phyloP scores from a whole-genome alignment of 805 yeast genomes.

The Wickerhamomyces bovis region DNA sequence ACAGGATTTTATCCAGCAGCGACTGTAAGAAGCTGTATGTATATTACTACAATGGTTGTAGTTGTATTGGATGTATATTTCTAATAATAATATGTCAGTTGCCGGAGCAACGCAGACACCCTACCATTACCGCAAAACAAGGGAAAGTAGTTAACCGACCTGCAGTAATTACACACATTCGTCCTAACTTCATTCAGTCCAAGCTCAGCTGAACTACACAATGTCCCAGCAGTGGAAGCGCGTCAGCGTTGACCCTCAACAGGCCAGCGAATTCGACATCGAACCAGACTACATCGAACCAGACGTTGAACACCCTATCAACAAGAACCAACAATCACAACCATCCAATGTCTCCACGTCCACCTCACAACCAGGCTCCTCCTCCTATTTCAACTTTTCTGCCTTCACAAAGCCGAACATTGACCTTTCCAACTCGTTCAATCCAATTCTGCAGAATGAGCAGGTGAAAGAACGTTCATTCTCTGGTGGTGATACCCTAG shows the following conservation, averaged over 20 bases:
- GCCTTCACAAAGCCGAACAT: constrained; percentile 25
- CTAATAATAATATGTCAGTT: no score
- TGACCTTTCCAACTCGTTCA: constrained; percentile 25
- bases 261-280: constrained; percentile 24
- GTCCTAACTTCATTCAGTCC: no score
- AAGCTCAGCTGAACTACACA: background rate
- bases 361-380: constrained; percentile 1
- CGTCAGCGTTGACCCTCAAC: constrained; percentile 21
- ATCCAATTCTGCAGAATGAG: constrained; percentile 26
- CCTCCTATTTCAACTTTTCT: constrained; percentile 24
- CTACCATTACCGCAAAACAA: no score
- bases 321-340: constrained; percentile 1
- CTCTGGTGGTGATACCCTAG: constrained; percentile 65
- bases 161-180: no score
- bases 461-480: constrained; percentile 25
- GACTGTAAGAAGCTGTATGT: no score
- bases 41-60: no score
- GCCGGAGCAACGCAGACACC: no score
- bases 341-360: background rate
- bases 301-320: constrained; percentile 13
- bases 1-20: no score
- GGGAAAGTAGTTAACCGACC: no score
- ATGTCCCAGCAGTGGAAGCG: constrained; percentile 25
- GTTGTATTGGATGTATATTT: no score
- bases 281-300: constrained; percentile 25